Percentiles rank a stretch among this genome's conserved stretches.
phyloP scores from a whole-genome alignment of 495 filamentous ascomycete species.

The Penicillium desertorum region DNA sequence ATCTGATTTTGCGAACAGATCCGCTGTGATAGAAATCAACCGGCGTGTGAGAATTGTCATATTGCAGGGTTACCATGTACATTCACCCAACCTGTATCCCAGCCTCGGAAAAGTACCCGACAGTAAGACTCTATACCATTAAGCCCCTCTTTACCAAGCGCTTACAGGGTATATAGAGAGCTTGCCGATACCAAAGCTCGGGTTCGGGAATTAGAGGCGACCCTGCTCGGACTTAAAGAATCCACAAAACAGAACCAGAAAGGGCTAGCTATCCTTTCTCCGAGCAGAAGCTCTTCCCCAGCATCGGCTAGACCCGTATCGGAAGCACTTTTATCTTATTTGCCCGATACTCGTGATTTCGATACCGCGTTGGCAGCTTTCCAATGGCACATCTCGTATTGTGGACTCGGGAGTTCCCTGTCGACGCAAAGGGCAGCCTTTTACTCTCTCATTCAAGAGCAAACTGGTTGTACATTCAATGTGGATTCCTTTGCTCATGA shows the following conservation, averaged over 20 bases:
- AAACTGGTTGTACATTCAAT: conserved; percentile 23
- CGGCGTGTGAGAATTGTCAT: conserved; percentile 32
- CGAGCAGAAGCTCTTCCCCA: conserved; percentile 10
- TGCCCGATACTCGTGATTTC: conserved; percentile 21
- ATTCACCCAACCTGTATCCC: conserved; percentile 17
- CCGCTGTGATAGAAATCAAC: conserved; percentile 29
- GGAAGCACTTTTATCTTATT: conserved; percentile 1
- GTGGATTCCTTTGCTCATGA: conserved; percentile 24
- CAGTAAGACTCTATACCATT: conserved; percentile 19
- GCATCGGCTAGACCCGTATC: background rate
- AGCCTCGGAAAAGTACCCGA: conserved; percentile 21
- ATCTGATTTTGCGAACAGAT: conserved; percentile 20
- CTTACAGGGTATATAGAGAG: conserved; percentile 21
- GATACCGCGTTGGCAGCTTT: conserved; percentile 26
- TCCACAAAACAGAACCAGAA: conserved; percentile 4
- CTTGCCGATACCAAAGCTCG: conserved; percentile 27
- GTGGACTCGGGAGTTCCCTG: conserved; percentile 22
- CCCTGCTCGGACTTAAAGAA: conserved; percentile 11
- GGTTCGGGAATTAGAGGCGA: conserved; percentile 24
- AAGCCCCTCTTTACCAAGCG: background rate
- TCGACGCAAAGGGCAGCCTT: conserved; percentile 22
- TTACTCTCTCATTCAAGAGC: conserved; percentile 20
- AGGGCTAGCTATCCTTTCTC: conserved; percentile 3
- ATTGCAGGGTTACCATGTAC: conserved; percentile 25
- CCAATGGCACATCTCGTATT: conserved; percentile 25